Conservation (phyloP, 257 asterid species). For the Orobanche coerulescens region DNA sequence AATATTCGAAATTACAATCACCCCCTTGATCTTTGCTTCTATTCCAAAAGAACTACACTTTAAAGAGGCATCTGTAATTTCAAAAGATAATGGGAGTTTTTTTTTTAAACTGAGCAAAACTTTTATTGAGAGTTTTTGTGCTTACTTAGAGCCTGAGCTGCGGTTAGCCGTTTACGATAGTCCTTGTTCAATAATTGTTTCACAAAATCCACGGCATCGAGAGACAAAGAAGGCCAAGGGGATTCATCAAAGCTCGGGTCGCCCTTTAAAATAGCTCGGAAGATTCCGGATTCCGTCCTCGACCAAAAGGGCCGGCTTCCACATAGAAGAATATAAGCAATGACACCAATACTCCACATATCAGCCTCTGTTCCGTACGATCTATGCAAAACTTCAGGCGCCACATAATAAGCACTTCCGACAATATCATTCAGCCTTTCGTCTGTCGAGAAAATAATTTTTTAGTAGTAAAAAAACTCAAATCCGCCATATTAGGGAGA, state of each 20-base stretch:
- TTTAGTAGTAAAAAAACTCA: constrained; percentile 20
- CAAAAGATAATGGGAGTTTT: too few relatives aligned
- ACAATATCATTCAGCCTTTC: constrained; percentile 67
- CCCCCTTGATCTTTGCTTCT: too few relatives aligned
- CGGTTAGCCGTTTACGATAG: constrained; percentile 47
- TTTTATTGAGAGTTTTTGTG: not conserved
- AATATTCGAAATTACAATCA: too few relatives aligned
- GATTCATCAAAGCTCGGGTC: constrained; percentile 43
- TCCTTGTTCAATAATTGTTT: constrained; percentile 44
- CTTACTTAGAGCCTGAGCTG: constrained; percentile 57
- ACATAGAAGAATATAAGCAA: constrained; percentile 71
- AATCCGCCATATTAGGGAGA: not conserved
- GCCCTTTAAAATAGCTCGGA: constrained; percentile 48
- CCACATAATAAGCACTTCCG: constrained; percentile 81
- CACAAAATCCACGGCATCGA: constrained; percentile 46
- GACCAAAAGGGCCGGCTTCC: constrained; percentile 83
- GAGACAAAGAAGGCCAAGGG: constrained; percentile 49
- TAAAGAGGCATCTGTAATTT: too few relatives aligned
- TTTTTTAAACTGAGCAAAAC: too few relatives aligned
- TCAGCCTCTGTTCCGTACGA: constrained; percentile 75
- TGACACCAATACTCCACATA: constrained; percentile 83
- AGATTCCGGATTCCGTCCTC: constrained; percentile 68
- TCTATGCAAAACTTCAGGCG: constrained; percentile 73
- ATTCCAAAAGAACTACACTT: too few relatives aligned
- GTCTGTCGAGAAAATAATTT: constrained; percentile 32